Evolutionary conservation across 1,284 basidiomycete genomes (phyloP).

Genomic region (Puccinia horiana): DNA sequence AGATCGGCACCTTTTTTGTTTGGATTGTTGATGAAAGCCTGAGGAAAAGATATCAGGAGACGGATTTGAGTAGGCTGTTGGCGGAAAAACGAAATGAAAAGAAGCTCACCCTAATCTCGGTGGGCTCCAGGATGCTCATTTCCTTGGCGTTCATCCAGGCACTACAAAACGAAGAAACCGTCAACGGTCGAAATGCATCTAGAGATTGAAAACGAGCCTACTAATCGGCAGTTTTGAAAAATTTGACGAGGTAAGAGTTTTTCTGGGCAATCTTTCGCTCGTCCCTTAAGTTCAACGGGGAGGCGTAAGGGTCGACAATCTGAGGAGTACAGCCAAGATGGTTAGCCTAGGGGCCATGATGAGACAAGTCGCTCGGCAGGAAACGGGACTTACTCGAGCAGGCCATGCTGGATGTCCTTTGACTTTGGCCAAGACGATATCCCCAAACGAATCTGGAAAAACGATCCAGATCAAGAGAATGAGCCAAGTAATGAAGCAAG

Average conservation of each 20-base stretch:
- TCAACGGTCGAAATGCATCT: not conserved
- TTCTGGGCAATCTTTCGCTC: constrained; percentile 45
- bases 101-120: constrained; percentile 34
- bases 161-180: constrained; percentile 4
- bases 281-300: constrained; percentile 42
- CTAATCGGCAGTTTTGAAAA: constrained; percentile 47
- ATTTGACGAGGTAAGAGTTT: constrained; percentile 48
- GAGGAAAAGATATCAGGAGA: not conserved
- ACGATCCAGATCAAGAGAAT: not conserved
- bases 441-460: constrained; percentile 56
- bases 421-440: constrained; percentile 87
- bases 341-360: not conserved
- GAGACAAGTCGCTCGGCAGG: not conserved
- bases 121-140: constrained; percentile 32
- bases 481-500: not conserved
- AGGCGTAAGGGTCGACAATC: constrained; percentile 46
- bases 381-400: constrained; percentile 43
- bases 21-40: constrained; percentile 51
- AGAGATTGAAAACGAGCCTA: constrained; percentile 14
- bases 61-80: constrained; percentile 2
- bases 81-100: not conserved
- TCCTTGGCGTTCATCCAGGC: constrained; percentile 50
- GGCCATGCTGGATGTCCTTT: constrained; percentile 88
- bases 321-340: not conserved
- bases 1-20: constrained; percentile 51